Evolutionary conservation across 2,329 filamentous ascomycete species (phyloP), one percentile per base, ranked within the genome.

Genomic region (Cladosporium oxysporum): DNA sequence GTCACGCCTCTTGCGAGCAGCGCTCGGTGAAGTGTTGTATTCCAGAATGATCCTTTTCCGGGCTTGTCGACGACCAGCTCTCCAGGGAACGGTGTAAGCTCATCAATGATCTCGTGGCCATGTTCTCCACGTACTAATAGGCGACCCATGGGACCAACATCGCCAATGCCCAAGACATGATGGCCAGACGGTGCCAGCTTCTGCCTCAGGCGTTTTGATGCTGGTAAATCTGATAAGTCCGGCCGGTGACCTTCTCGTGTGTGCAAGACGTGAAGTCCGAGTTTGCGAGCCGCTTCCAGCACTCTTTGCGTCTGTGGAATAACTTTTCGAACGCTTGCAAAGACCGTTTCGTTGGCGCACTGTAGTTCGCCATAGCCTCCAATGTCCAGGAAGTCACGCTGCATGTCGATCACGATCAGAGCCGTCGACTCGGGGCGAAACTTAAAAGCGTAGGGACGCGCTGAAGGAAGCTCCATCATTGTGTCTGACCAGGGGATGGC

Each of bases 71-170:
- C 81, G 10, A 86, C 77, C 0, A 82, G 79, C 69, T 86, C 84
- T 2, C 76, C 77, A 1, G 75, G 74, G 18, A 81, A 64, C 16
- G 84, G 84, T 65, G 80, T 81, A 35, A 86, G 74, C 69, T 88
- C 85, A 8, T 81, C 76, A 21, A 88, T 80, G 33, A 83, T 86
- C 57, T 84, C 85, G 71, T 88, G 85, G 0, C 87, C 87, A 26
- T 77, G 71, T 70, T 88, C 83, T 0, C 87, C 86, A 23, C 86
- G 82, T 28, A 88, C 78, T 4, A 89, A 76, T 2, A 88, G 79
- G n/a, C 83, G 82, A 0, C 87, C 86, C 53, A 88, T 74, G 1
- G 85, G 85, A 0, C 86, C 86, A 16, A 68, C 75, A 12, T 82
- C 80, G 3, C 81, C 82, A 55, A 88, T 87, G 0, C 83, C 83